Conservation (phyloP, 331 rosid species). For the Rosa hybrid region DNA sequence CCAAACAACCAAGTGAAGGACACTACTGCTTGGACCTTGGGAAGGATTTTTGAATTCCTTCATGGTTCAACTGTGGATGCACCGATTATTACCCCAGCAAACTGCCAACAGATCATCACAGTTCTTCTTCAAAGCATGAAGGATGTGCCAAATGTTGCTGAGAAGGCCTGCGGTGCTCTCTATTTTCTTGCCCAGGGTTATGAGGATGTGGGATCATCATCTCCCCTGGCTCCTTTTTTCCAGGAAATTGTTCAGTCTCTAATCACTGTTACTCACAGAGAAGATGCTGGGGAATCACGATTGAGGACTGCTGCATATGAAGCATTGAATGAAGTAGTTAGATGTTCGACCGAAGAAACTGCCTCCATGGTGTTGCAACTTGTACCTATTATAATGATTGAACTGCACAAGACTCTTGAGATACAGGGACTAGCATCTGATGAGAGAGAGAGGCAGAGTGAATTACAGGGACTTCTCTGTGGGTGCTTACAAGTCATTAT, state of each 20-base stretch:
- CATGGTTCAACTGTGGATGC: slow-evolving; percentile 70
- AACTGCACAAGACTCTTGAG: slow-evolving; percentile 79
- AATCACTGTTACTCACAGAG: slow-evolving; percentile 71
- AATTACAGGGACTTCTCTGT: slow-evolving; percentile 80
- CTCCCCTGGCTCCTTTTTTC: slow-evolving; percentile 68
- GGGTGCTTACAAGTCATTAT: slow-evolving; percentile 86
- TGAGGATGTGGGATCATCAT: slow-evolving; percentile 67
- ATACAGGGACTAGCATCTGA: slow-evolving; percentile 72
- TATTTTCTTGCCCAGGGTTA: slow-evolving; percentile 87
- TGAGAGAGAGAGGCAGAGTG: slow-evolving; percentile 74
- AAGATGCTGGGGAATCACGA: slow-evolving; percentile 83
- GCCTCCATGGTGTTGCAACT: slow-evolving; percentile 74
- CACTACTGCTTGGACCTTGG: slow-evolving; percentile 94
- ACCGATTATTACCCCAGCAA: slow-evolving; percentile 69
- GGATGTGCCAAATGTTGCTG: slow-evolving; percentile 88
- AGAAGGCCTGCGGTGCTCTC: slow-evolving; percentile 92
- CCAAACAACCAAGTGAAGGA: slow-evolving; percentile 87
- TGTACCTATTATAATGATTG: slow-evolving; percentile 67
- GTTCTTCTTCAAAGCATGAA: slow-evolving; percentile 92
- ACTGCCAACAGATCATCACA: slow-evolving; percentile 73
- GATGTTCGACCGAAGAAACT: slow-evolving; percentile 81
- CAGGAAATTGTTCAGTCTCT: slow-evolving; percentile 80
- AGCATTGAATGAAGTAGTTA: slow-evolving; percentile 80
- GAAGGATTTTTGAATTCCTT: slow-evolving; percentile 87
- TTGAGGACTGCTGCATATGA: slow-evolving; percentile 81